Evolutionary conservation across 257 asterid species (phyloP).

Genomic region (Salvia rosmarinus): DNA sequence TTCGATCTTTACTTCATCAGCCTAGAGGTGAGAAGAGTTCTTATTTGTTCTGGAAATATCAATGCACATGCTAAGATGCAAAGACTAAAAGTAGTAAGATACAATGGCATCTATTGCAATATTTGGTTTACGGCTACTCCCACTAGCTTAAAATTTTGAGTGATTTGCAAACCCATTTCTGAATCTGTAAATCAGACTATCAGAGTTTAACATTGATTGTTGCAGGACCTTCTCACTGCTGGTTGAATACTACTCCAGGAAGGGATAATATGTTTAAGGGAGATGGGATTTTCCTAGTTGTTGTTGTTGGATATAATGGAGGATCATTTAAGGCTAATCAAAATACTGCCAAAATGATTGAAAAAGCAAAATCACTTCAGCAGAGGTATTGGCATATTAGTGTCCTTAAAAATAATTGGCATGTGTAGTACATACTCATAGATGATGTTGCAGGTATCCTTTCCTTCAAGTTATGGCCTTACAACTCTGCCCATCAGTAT

Average conservation of each 20-base stretch:
- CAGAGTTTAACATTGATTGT: conserved; percentile 30
- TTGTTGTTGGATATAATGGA: conserved; percentile 52
- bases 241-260: conserved; percentile 59
- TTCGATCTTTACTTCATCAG: conserved; percentile 58
- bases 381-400: conserved; percentile 57
- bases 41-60: conserved; percentile 17
- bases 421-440: conserved; percentile 29
- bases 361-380: conserved; percentile 69
- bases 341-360: conserved; percentile 48
- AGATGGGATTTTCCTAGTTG: conserved; percentile 59
- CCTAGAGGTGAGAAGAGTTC: conserved; percentile 55
- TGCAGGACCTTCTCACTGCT: conserved; percentile 72
- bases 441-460: conserved; percentile 67
- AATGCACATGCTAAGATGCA: conserved; percentile 16
- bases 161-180: background rate
- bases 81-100: background rate
- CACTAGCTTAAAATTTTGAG: conserved; percentile 7
- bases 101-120: background rate
- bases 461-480: conserved; percentile 70
- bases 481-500: conserved; percentile 50
- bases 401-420: conserved; percentile 20
- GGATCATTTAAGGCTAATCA: conserved; percentile 46
- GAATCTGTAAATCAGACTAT: conserved; percentile 19
- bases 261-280: conserved; percentile 47
- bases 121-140: conserved; percentile 1